phyloP scores from a whole-genome alignment of 768 basidiomycete species.

The Collybiopsis confluens region DNA sequence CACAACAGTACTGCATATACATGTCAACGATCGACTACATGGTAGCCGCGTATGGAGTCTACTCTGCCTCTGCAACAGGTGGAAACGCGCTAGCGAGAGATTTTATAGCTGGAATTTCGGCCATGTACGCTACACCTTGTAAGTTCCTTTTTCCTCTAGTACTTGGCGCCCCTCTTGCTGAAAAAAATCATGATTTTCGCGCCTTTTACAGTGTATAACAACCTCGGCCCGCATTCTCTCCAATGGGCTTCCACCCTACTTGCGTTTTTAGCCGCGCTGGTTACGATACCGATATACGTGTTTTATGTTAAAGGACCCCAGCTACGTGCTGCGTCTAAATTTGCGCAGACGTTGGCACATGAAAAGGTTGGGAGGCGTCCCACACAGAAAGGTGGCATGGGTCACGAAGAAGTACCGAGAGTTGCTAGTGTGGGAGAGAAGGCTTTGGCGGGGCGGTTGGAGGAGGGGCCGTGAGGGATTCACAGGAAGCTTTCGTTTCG shows the following conservation, averaged over 20 bases:
- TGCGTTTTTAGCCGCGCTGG: constrained; percentile 1
- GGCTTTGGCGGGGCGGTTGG: background rate
- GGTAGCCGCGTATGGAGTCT: constrained; percentile 10
- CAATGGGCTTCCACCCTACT: constrained; percentile 10
- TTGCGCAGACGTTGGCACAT: constrained; percentile 7
- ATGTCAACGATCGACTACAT: constrained; percentile 12
- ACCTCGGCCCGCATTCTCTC: constrained; percentile 7
- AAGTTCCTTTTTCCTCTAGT: background rate
- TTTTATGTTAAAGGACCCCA: constrained; percentile 11
- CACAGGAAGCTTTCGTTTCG: too few relatives aligned
- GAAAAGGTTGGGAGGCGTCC: constrained; percentile 1
- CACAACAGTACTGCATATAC: constrained; percentile 11
- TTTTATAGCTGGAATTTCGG: constrained; percentile 9
- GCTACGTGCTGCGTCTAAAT: constrained; percentile 7
- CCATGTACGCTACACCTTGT: constrained; percentile 10
- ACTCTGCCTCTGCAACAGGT: constrained; percentile 11
- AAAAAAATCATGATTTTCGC: too few relatives aligned
- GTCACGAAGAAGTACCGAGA: too few relatives aligned
- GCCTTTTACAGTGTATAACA: background rate
- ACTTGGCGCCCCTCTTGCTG: too few relatives aligned
- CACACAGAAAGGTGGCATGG: background rate
- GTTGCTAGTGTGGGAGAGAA: background rate
- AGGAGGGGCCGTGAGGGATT: background rate
- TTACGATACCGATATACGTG: constrained; percentile 10
- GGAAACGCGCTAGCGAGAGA: constrained; percentile 11